Base-by-base conservation (phyloP, 2,329 filamentous ascomycete species). In the Hymenoscyphus repandus region DNA sequence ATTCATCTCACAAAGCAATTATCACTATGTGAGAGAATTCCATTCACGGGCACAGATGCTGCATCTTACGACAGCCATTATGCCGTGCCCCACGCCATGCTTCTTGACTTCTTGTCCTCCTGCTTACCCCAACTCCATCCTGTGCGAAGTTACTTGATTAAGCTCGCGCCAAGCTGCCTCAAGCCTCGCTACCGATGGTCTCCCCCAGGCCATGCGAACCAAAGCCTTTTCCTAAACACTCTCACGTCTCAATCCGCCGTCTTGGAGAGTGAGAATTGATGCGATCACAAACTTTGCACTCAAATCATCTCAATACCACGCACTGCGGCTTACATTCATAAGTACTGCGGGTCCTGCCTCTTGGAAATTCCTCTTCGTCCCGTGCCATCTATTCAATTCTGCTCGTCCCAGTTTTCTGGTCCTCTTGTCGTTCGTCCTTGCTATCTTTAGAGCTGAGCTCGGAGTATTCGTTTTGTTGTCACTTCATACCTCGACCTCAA, bases 301-400 rank as follows among this genome's bases (percentile, higher is more conserved):
- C 43, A 48, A 45, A 48, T 33, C 42, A 44, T 37, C 48, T 40
- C 47, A 50, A 39, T 11, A n/a, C 18, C 17, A 32, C 18, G 13
- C 51, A 13, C 20, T 22, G 38, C 17, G 4, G n/a, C 22, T 7
- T 12, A 17, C 17, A 22, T 17, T 11, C 17, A 32, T 22, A 40
- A 38, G 33, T 45, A 40, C 41, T 17, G 11, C 13, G 32, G n/a
- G n/a, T 30, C 17, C 32, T 12, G 5, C 15, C n/a, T 45, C 42
- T 32, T 12, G n/a, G 13, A 36, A 20, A 13, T 31, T n/a, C 13
- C 5, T 45, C 31, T 13, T 45, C 43, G n/a, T 15, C 27, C 22
- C 6, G 7, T 33, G n/a, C 3, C 30, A 33, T 13, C 27, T 13
- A 13, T 37, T 11, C 18, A 33, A 7, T 36, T 43, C 40, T 43